Conservation (phyloP, 306 rosid species). For the Lathyrus sativus region DNA sequence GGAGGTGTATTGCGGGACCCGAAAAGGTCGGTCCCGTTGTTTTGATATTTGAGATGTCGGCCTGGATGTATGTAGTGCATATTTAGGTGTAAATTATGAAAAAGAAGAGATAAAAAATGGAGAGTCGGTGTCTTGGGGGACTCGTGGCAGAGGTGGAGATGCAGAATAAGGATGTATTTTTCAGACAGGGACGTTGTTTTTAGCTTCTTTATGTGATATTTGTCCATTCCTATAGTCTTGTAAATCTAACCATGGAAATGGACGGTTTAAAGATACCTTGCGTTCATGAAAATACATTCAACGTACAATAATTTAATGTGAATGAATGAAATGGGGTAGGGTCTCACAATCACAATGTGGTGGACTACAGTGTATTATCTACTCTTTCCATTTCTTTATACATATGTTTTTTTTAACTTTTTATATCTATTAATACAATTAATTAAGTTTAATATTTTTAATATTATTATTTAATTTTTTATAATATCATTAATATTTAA, state of each 20-base stretch:
- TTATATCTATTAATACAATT: too few species aligned
- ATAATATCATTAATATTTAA: too few species aligned
- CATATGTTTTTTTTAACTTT: too few species aligned
- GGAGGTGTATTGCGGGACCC: constrained; percentile 9
- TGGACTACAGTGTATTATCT: too few species aligned
- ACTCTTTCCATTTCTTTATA: too few species aligned
- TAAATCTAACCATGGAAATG: not conserved
- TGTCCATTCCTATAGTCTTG: not conserved
- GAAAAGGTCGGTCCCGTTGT: constrained; percentile 11
- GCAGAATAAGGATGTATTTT: not conserved
- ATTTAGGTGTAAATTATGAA: not conserved
- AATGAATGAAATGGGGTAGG: too few species aligned
- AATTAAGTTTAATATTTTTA: too few species aligned
- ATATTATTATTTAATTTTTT: too few species aligned
- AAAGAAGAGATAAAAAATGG: not conserved
- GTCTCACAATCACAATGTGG: too few species aligned
- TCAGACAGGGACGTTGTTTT: constrained; percentile 27
- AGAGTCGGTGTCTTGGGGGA: constrained; percentile 25
- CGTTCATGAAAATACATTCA: not conserved
- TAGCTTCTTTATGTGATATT: not conserved
- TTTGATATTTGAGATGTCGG: not conserved
- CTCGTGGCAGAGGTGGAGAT: constrained; percentile 1
- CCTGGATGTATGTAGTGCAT: not conserved
- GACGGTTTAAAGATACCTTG: not conserved
- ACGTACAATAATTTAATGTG: not conserved